Conservation (phyloP, 164 flowering plant genomes). For the Cinnamomum chago region DNA sequence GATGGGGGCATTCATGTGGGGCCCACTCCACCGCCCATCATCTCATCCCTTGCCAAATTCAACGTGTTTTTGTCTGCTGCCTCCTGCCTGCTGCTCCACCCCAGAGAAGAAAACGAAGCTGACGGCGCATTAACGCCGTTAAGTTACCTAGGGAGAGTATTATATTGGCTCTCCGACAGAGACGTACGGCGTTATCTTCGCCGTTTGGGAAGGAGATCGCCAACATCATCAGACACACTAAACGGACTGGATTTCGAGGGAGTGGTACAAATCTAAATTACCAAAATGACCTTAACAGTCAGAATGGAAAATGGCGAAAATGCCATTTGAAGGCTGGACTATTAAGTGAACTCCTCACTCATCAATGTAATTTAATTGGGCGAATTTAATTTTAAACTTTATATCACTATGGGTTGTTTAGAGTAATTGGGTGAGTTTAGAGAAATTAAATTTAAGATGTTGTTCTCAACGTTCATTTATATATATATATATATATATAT, state of each 20-base stretch:
- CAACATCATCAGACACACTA: not conserved
- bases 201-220: not conserved
- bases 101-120: not conserved
- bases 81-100: not conserved
- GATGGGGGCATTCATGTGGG: not conserved
- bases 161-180: not conserved
- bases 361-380: too few species aligned
- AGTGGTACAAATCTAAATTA: not conserved
- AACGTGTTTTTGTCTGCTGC: not conserved
- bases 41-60: not conserved
- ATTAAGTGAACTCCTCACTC: too few species aligned
- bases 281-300: not conserved
- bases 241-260: not conserved
- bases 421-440: too few species aligned
- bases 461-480: too few species aligned
- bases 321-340: not conserved
- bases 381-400: too few species aligned
- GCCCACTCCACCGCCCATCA: not conserved
- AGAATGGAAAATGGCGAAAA: not conserved
- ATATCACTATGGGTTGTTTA: too few species aligned
- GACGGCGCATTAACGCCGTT: too few species aligned
- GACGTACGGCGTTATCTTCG: constrained; percentile 3
- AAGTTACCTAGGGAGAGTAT: too few species aligned
- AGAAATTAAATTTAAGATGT: too few species aligned
- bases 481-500: too few species aligned